These are phyloP conservation scores for Poterioochromonas sp. DNA, from an alignment of 352 stramenopile species.

Conservation along the genomic window DNA sequence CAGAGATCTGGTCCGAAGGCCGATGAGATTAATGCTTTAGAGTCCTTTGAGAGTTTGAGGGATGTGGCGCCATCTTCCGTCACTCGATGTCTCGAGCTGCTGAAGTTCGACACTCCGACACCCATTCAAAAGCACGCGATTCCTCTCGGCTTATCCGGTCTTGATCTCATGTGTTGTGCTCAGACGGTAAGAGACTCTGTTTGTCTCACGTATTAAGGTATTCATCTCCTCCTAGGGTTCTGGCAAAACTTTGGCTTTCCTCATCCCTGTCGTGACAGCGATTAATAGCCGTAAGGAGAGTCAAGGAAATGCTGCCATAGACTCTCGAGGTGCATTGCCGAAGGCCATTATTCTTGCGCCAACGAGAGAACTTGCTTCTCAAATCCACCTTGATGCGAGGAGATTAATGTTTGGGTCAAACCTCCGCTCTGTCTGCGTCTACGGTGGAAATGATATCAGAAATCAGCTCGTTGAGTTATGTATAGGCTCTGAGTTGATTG, in stretches of 20 bases:
- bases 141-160: slow-evolving; percentile 77
- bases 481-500: slow-evolving; percentile 59
- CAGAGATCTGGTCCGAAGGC: not conserved
- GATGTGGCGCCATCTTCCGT: not conserved
- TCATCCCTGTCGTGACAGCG: slow-evolving; percentile 89
- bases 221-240: slow-evolving; percentile 53
- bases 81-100: not conserved
- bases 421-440: slow-evolving; percentile 79
- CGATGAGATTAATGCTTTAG: not conserved
- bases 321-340: not conserved
- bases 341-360: slow-evolving; percentile 19
- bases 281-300: slow-evolving; percentile 56
- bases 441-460: slow-evolving; percentile 78
- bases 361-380: slow-evolving; percentile 35
- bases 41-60: not conserved
- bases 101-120: slow-evolving; percentile 59
- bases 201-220: not conserved
- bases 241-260: slow-evolving; percentile 88
- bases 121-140: slow-evolving; percentile 99
- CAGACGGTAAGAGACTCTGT: slow-evolving; percentile 63
- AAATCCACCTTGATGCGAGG: slow-evolving; percentile 63
- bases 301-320: too few relatives aligned
- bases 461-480: slow-evolving; percentile 64
- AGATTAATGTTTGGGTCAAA: slow-evolving; percentile 84
- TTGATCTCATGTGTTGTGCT: slow-evolving; percentile 97